Conservation (phyloP, 2,329 filamentous ascomycete genomes). For the Xylariaceae sp. region DNA sequence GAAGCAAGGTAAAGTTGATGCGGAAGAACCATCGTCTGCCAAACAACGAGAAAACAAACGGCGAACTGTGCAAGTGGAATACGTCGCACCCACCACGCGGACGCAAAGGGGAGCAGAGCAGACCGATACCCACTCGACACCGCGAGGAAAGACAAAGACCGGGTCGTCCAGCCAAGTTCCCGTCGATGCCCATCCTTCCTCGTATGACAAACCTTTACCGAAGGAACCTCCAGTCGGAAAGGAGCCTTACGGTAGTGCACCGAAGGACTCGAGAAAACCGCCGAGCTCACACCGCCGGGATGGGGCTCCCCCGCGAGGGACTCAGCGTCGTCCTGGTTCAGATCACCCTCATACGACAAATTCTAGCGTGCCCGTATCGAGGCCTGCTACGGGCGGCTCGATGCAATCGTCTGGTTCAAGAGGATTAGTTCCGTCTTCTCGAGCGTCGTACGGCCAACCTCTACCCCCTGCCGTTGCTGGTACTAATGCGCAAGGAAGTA, state of each 20-base stretch:
- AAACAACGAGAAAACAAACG: slow-evolving; percentile 81
- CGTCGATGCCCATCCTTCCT: slow-evolving; percentile 35
- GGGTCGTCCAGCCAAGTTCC: slow-evolving; percentile 52
- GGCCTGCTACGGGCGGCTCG: slow-evolving; percentile 79
- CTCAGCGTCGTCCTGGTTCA: slow-evolving; percentile 47
- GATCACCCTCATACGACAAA: slow-evolving; percentile 50
- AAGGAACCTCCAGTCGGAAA: slow-evolving; percentile 48
- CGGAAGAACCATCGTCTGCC: slow-evolving; percentile 49
- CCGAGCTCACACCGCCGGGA: slow-evolving; percentile 45
- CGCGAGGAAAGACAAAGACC: slow-evolving; percentile 40
- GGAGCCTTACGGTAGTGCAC: slow-evolving; percentile 36
- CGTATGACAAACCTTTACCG: slow-evolving; percentile 54
- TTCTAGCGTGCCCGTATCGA: slow-evolving; percentile 39
- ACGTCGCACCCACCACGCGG: slow-evolving; percentile 84
- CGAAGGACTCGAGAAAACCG: slow-evolving; percentile 35
- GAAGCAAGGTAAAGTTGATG: slow-evolving; percentile 70
- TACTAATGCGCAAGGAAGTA: slow-evolving; percentile 82
- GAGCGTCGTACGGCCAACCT: slow-evolving; percentile 81
- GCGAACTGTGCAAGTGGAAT: slow-evolving; percentile 94
- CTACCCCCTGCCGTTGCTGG: slow-evolving; percentile 79
- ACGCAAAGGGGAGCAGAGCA: slow-evolving; percentile 63
- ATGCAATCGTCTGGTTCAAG: slow-evolving; percentile 65
- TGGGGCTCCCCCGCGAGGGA: slow-evolving; percentile 42
- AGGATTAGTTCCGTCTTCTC: slow-evolving; percentile 44
- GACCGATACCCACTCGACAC: slow-evolving; percentile 26